Evolutionary conservation across 805 yeast species (phyloP), one percentile per base, ranked within the genome.

Genomic region (Yarrowia sp.): DNA sequence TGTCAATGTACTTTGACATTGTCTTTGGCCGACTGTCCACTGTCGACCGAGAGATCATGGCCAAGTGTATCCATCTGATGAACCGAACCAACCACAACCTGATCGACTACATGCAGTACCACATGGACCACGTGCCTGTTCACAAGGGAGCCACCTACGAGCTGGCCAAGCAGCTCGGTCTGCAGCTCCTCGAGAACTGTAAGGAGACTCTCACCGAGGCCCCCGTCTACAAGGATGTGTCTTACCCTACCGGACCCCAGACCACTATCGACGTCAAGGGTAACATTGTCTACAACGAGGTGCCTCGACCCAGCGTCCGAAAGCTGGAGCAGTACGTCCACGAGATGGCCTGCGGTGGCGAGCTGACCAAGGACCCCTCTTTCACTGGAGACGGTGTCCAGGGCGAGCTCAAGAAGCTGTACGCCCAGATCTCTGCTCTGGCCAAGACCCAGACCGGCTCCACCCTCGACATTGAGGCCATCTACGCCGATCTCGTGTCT

Each of bases 61-160:
- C 93, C 69, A 97, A 92, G 76, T 96, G 99, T 78, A 92, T 95
- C 73, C 90, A 91, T 77, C 90, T 95, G 76, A 92, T 95, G 98
- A 95, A 95, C 84, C 86, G 98, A 78, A 88, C 98, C 47, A 92
- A 90, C 77, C 97, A 96, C 67, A 86, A 96, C 51, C 83, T 95
- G 74, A 89, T 95, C 72, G 93, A 92, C 74, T 92, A 93, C 77
- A 95, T 95, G 98, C 97, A 95, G 78, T 95, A 93, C 78, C 86
- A 87, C 75, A 87, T 88, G 75, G 95, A 89, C 75, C 91, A 87
- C 73, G 86, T 88, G 66, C 92, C 98, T 55, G 84, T 87, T 65
- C 87, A 83, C 69, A 89, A 89, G 75, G 98, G 98, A 75, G 96
- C 88, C 75, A 92, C 96, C 73, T 95, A 93, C 79, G 85, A 88